A percentile compares a stretch with the other conserved stretches of the same genome.
phyloP scores from a whole-genome alignment of 345 rosid species.

The Acer campestre region DNA sequence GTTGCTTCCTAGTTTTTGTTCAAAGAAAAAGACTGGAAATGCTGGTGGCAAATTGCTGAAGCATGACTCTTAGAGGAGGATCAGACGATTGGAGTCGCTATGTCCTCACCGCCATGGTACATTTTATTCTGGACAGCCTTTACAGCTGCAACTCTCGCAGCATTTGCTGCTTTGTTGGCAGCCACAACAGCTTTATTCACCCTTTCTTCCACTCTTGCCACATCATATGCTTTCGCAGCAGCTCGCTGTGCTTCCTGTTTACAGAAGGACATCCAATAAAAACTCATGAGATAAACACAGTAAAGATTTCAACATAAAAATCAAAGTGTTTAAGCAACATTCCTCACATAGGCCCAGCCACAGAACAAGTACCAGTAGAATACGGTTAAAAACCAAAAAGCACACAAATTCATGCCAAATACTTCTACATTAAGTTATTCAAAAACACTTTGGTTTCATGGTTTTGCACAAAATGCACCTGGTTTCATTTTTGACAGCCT shows the following conservation, averaged over 20 bases:
- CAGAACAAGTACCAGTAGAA: constrained; percentile 4
- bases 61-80: constrained; percentile 1
- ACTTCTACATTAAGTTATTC: background rate
- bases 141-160: constrained; percentile 83
- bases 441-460: background rate
- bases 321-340: background rate
- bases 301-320: background rate
- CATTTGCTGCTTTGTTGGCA: constrained; percentile 82
- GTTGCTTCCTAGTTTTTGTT: background rate
- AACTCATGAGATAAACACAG: background rate
- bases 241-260: constrained; percentile 73
- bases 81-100: constrained; percentile 18
- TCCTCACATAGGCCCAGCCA: constrained; percentile 10
- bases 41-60: background rate
- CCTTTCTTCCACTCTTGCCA: constrained; percentile 62
- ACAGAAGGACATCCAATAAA: constrained; percentile 3
- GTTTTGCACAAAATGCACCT: background rate
- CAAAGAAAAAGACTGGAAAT: background rate
- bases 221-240: constrained; percentile 56
- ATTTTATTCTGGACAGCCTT: constrained; percentile 72
- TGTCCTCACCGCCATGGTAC: constrained; percentile 37
- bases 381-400: background rate
- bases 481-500: background rate
- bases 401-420: constrained; percentile 2
- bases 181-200: constrained; percentile 65